phyloP scores from a whole-genome alignment of 805 yeast species.

The Candida pini region DNA sequence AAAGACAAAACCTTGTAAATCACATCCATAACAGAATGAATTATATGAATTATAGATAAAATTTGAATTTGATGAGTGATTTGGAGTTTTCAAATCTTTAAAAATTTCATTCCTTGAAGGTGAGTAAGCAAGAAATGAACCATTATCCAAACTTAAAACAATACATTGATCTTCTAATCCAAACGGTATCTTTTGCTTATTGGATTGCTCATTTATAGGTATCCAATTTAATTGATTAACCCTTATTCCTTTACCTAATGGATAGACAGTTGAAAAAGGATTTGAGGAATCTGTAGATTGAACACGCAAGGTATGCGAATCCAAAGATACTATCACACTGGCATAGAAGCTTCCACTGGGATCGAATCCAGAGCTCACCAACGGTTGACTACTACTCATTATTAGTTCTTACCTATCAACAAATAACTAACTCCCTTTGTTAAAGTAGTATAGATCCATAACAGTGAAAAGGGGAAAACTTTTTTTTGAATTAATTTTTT shows the following conservation, averaged over 20 bases:
- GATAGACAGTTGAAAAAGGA: conserved; percentile 33
- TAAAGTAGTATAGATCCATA: not conserved
- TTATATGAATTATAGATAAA: conserved; percentile 39
- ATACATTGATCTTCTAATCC: conserved; percentile 39
- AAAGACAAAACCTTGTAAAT: conserved; percentile 48
- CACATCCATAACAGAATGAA: conserved; percentile 52
- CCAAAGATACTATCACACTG: conserved; percentile 60
- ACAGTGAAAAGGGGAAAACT: too few relatives aligned
- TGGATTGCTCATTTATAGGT: conserved; percentile 17
- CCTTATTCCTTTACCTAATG: conserved; percentile 45
- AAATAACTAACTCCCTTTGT: not conserved
- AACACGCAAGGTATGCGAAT: conserved; percentile 63
- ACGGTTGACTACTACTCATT: conserved; percentile 10
- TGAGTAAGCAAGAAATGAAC: conserved; percentile 59
- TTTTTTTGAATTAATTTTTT: too few relatives aligned
- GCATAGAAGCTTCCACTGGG: conserved; percentile 58
- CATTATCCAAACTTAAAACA: conserved; percentile 61
- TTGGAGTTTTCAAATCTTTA: conserved; percentile 34
- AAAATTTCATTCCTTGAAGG: conserved; percentile 58
- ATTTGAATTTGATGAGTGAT: conserved; percentile 29
- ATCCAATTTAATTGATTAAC: conserved; percentile 54
- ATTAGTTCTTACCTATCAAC: too few relatives aligned
- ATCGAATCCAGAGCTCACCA: conserved; percentile 50
- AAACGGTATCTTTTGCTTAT: conserved; percentile 23
- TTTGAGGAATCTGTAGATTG: conserved; percentile 44